phyloP scores from a whole-genome alignment of 176 grass and related monocot genomes.

The Aegilops sharonensis region DNA sequence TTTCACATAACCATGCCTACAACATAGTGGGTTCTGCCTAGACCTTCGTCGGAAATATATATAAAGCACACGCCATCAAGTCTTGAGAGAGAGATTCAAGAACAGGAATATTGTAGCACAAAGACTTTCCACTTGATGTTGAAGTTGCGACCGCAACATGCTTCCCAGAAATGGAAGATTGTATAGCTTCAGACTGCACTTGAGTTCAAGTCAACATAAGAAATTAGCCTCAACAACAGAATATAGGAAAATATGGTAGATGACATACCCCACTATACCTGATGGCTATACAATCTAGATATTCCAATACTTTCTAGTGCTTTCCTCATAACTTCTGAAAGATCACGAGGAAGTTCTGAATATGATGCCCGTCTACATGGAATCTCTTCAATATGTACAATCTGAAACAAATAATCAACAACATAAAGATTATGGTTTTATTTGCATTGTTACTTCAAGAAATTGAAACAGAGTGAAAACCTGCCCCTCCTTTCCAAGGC shows the following conservation, averaged over 20 bases:
- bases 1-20: slow-evolving; percentile 25
- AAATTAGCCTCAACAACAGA: slow-evolving; percentile 12
- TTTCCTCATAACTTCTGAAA: slow-evolving; percentile 57
- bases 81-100: slow-evolving; percentile 74
- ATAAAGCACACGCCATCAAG: slow-evolving; percentile 64
- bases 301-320: slow-evolving; percentile 65
- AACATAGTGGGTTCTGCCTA: slow-evolving; percentile 18
- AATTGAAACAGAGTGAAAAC: slow-evolving; percentile 40
- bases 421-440: not conserved
- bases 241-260: slow-evolving; percentile 18
- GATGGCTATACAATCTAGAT: slow-evolving; percentile 84
- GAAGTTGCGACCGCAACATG: slow-evolving; percentile 83
- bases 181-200: slow-evolving; percentile 69
- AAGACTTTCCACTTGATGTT: slow-evolving; percentile 95
- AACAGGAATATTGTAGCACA: slow-evolving; percentile 95
- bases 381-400: slow-evolving; percentile 76
- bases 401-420: slow-evolving; percentile 48
- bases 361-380: slow-evolving; percentile 54
- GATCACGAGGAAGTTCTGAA: slow-evolving; percentile 56
- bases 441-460: not conserved
- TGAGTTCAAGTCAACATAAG: slow-evolving; percentile 32
- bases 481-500: slow-evolving; percentile 77
- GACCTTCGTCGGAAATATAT: slow-evolving; percentile 99
- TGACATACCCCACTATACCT: slow-evolving; percentile 46
- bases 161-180: slow-evolving; percentile 67